phyloP scores from a whole-genome alignment of 768 basidiomycete species.

The Mycena polygramma region DNA sequence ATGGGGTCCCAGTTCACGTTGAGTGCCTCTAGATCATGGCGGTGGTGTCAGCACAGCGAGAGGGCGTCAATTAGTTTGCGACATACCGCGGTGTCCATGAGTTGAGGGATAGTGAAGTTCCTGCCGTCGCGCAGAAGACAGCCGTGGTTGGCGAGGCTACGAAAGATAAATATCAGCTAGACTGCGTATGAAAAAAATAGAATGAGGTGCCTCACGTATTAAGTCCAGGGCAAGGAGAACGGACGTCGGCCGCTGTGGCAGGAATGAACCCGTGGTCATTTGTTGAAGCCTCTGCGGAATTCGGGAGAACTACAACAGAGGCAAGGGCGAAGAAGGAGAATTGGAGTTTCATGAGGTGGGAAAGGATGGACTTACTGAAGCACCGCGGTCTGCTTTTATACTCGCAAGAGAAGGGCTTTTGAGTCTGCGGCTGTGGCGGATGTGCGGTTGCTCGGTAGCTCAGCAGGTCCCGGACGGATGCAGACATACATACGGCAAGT shows the following conservation, averaged over 20 bases:
- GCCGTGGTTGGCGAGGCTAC: constrained; percentile 4
- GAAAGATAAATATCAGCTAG: background rate
- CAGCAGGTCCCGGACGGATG: too few species aligned
- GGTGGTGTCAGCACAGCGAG: background rate
- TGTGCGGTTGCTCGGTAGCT: too few species aligned
- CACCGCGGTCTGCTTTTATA: too few species aligned
- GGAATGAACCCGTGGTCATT: background rate
- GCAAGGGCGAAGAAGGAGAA: background rate
- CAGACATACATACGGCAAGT: too few species aligned
- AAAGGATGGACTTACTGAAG: background rate
- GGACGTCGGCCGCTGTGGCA: background rate
- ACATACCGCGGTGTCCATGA: constrained; percentile 8
- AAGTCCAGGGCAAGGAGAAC: constrained; percentile 1
- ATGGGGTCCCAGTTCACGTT: background rate
- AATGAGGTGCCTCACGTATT: constrained; percentile 1
- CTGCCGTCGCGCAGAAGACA: constrained; percentile 1
- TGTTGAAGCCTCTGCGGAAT: background rate
- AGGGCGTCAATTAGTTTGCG: background rate
- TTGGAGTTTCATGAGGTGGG: background rate
- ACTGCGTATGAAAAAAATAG: background rate
- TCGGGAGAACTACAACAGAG: constrained; percentile 1
- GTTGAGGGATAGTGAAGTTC: background rate
- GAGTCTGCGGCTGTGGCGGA: too few species aligned
- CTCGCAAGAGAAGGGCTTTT: too few species aligned
- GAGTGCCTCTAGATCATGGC: background rate